These are phyloP conservation scores for Chamaecyparis obtusa DNA, from an alignment of 75 land plant species.

Conservation along the genomic window DNA sequence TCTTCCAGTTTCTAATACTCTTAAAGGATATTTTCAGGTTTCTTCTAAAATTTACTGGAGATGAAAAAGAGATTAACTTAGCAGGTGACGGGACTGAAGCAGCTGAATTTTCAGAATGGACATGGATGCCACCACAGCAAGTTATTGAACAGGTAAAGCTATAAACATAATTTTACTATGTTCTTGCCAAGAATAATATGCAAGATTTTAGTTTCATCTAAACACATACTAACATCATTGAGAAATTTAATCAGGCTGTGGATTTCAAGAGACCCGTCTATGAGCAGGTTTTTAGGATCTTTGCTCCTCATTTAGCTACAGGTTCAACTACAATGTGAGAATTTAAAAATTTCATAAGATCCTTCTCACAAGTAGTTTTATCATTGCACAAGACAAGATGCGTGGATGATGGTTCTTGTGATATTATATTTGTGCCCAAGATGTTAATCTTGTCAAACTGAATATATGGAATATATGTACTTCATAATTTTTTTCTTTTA, in stretches of 20 bases:
- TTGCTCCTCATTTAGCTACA: constrained; percentile 36
- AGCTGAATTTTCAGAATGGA: constrained; percentile 88
- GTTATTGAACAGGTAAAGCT: constrained; percentile 59
- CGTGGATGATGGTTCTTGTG: background rate
- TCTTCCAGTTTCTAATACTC: background rate
- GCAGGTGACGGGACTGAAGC: constrained; percentile 58
- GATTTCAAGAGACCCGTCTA: constrained; percentile 81
- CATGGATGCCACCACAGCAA: constrained; percentile 71
- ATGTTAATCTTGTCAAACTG: background rate
- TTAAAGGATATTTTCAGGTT: constrained; percentile 47
- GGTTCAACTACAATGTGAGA: background rate
- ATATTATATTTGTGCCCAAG: background rate
- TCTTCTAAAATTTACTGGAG: constrained; percentile 66
- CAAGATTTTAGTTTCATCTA: constrained; percentile 1
- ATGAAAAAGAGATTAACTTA: constrained; percentile 75
- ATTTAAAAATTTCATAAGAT: background rate
- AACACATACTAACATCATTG: background rate
- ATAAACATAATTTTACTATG: background rate
- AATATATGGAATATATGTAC: background rate
- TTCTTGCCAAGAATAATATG: background rate
- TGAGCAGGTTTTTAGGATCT: constrained; percentile 58
- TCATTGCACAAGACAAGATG: background rate
- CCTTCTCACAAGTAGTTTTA: background rate
- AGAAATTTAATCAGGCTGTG: constrained; percentile 54
- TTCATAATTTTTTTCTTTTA: background rate